A percentile compares a stretch with the other conserved stretches of the same genome.
Evolutionary conservation across 2,329 filamentous ascomycete species (phyloP).

Genomic region (Penicillium occitanis): DNA sequence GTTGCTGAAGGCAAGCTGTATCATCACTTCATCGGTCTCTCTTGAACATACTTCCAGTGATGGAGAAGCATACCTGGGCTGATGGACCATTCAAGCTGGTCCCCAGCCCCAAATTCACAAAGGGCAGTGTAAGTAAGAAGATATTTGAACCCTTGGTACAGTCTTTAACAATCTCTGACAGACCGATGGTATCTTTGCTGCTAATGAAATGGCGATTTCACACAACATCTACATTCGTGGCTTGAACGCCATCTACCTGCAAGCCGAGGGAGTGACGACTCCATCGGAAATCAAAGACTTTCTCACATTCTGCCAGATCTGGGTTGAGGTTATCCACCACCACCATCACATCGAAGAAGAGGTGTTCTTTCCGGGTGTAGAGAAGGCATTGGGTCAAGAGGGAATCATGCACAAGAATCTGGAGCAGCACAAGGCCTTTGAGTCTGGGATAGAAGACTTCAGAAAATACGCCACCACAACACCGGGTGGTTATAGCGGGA

Average conservation of each 20-base stretch:
- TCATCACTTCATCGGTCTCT: background rate
- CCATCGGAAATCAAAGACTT: conserved; percentile 26
- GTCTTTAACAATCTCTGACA: background rate
- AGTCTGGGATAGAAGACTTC: background rate
- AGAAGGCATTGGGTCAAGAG: conserved; percentile 27
- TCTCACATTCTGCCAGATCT: background rate
- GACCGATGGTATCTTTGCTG: background rate
- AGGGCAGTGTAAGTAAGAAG: conserved; percentile 4
- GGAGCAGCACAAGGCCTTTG: conserved; percentile 30
- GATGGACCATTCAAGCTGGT: conserved; percentile 1
- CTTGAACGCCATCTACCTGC: conserved; percentile 36
- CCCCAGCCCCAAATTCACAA: conserved; percentile 1
- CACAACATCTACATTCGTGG: conserved; percentile 39
- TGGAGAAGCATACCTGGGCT: background rate
- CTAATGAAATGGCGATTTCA: conserved; percentile 31
- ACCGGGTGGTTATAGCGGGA: background rate
- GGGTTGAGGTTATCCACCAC: conserved; percentile 27
- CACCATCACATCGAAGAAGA: conserved; percentile 37
- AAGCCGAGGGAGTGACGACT: conserved; percentile 22
- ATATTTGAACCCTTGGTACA: background rate
- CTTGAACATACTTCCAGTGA: background rate
- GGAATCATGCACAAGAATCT: conserved; percentile 35
- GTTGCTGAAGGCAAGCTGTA: background rate
- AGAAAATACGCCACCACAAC: background rate
- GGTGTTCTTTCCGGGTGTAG: conserved; percentile 34